Evolutionary conservation across 2,329 filamentous ascomycete genomes (phyloP), one percentile per base, ranked within the genome.

Genomic region (Niveomyces coronatus): DNA sequence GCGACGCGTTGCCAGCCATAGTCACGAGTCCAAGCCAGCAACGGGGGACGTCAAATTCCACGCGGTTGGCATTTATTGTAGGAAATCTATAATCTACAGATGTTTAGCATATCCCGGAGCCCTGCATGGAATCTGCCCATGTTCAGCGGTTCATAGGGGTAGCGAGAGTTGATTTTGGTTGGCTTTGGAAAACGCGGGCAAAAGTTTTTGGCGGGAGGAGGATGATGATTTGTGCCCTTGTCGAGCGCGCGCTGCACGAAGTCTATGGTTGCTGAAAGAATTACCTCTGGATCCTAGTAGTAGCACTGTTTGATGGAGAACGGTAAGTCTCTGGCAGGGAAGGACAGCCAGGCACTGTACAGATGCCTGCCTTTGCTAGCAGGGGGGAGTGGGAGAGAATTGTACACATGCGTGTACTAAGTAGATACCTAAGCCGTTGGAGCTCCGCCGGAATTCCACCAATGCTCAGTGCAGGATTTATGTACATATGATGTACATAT

Each of bases 1-100:
- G 62, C 62, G 70, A 75, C 71, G 71, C 72, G 71, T 62, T 72
- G 64, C 67, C 65, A 61, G 67, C 70, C 73, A 76, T 76, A 67
- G 63, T 72, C 58, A 59, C 55, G 61, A 56, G 52, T 53, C 52
- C 54, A 64, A 57, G 55, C 55, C 51, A 51, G 56, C 57, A 60
- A 58, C 54, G 53, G 57, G 56, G 56, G 63, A 63, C 66, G 68
- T 63, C 61, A 67, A 14, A 62, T 66, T 71, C 68, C 57, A 62
- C 64, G 67, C 65, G 64, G 62, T 55, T 63, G 58, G 68, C 75
- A 79, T 79, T 67, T 71, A 73, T 60, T 51, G 57, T 43, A 57
- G 53, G n/a, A 58, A 56, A 72, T 73, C 61, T 57, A 62, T 63
- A 54, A 67, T 79, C 75, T 68, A 67, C 58, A 51, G 57, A 69